A percentile compares a stretch with the other conserved stretches of the same genome.
These are phyloP conservation scores for Dichotomocladium elegans DNA, from an alignment of 371 early-diverging fungal genomes.

Conservation along the genomic window DNA sequence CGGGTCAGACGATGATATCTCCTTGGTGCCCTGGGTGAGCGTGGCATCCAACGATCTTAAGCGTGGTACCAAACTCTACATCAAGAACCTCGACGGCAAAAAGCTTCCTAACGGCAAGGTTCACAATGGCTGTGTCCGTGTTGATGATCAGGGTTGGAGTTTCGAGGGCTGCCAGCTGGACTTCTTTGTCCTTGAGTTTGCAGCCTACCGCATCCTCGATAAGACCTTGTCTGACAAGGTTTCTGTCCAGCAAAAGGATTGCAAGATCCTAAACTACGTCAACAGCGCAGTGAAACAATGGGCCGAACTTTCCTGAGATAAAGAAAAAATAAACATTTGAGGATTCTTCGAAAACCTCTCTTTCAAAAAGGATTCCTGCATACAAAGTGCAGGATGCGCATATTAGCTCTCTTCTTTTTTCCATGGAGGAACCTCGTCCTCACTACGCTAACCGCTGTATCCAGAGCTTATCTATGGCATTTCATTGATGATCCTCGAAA, in stretches of 20 bases:
- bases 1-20: constrained; percentile 9
- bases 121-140: constrained; percentile 42
- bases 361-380: too few relatives aligned
- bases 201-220: constrained; percentile 11
- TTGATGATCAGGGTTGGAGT: constrained; percentile 38
- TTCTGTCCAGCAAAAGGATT: constrained; percentile 8
- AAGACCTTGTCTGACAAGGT: constrained; percentile 14
- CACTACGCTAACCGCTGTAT: too few relatives aligned
- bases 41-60: constrained; percentile 29
- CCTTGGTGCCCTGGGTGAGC: constrained; percentile 26
- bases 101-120: constrained; percentile 28
- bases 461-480: too few relatives aligned
- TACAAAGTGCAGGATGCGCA: too few relatives aligned
- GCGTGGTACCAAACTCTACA: constrained; percentile 21
- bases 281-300: constrained; percentile 13
- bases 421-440: too few relatives aligned
- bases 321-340: too few relatives aligned
- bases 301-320: constrained; percentile 9
- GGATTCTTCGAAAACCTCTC: too few relatives aligned
- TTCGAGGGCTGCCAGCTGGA: constrained; percentile 28
- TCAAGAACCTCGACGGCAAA: constrained; percentile 27
- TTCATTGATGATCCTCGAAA: too few relatives aligned
- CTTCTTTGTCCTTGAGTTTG: constrained; percentile 24
- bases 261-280: constrained; percentile 20
- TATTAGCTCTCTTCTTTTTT: too few relatives aligned